Conservation (phyloP, 1,139 yeast species). For the Keqinozyma sinolaborantium region DNA sequence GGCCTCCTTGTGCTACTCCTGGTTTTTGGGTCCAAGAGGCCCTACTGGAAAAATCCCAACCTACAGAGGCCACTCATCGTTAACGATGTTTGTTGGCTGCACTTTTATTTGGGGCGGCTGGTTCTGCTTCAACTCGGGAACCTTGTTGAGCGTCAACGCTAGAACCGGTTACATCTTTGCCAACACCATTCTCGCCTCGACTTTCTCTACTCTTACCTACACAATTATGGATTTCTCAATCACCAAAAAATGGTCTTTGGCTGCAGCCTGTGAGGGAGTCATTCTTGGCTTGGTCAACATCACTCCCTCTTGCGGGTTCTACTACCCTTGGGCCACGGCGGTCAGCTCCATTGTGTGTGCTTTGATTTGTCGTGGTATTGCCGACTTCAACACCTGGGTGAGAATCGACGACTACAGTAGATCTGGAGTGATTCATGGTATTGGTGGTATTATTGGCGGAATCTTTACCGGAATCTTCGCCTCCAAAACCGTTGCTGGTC, state of each 20-base stretch:
- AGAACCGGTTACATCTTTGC: slow-evolving; percentile 92
- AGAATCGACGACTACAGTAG: slow-evolving; percentile 93
- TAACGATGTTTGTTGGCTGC: slow-evolving; percentile 86
- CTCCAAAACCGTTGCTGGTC: slow-evolving; percentile 82
- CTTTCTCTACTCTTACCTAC: slow-evolving; percentile 89
- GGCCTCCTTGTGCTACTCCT: slow-evolving; percentile 90
- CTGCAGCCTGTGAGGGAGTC: slow-evolving; percentile 91
- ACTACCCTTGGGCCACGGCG: slow-evolving; percentile 85
- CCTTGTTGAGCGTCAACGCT: slow-evolving; percentile 85
- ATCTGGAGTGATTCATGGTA: slow-evolving; percentile 89
- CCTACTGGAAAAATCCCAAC: slow-evolving; percentile 76
- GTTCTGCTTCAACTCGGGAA: slow-evolving; percentile 98
- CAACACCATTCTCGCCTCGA: slow-evolving; percentile 89
- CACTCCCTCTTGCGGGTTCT: slow-evolving; percentile 96
- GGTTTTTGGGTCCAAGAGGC: slow-evolving; percentile 85
- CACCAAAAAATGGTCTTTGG: slow-evolving; percentile 81
- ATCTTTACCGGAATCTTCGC: slow-evolving; percentile 88
- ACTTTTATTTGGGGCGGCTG: slow-evolving; percentile 95
- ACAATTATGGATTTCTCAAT: slow-evolving; percentile 58
- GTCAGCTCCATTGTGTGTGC: slow-evolving; percentile 81
- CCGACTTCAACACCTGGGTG: slow-evolving; percentile 66
- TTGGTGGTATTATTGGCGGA: slow-evolving; percentile 89
- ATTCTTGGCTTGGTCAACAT: slow-evolving; percentile 94
- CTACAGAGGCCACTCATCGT: slow-evolving; percentile 85
- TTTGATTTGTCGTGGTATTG: slow-evolving; percentile 75